phyloP scores from a whole-genome alignment of 2,329 filamentous ascomycete genomes.

The Exophiala sp. region DNA sequence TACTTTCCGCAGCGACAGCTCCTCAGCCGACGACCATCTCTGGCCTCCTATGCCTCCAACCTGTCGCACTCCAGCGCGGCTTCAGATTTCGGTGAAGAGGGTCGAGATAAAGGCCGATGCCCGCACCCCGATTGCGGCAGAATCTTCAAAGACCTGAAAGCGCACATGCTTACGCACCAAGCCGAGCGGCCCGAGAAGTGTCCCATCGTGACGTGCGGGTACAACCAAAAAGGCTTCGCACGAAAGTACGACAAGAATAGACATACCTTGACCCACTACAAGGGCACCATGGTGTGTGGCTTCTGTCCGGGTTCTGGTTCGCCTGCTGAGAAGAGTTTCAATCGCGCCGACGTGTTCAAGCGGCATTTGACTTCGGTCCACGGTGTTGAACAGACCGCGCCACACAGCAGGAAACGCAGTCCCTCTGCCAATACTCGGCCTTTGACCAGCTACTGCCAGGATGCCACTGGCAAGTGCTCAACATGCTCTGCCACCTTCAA shows the following conservation, averaged over 20 bases:
- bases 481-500: slow-evolving; percentile 81
- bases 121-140: slow-evolving; percentile 78
- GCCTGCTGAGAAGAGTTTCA: slow-evolving; percentile 88
- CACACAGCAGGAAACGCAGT: slow-evolving; percentile 79
- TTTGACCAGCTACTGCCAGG: slow-evolving; percentile 63
- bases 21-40: slow-evolving; percentile 43
- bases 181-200: slow-evolving; percentile 89
- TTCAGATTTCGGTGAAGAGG: slow-evolving; percentile 57
- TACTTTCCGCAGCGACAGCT: slow-evolving; percentile 29
- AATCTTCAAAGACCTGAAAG: slow-evolving; percentile 84
- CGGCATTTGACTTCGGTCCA: slow-evolving; percentile 85
- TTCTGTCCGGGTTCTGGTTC: slow-evolving; percentile 89
- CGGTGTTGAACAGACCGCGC: slow-evolving; percentile 84
- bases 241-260: slow-evolving; percentile 96
- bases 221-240: slow-evolving; percentile 86
- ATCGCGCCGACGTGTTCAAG: slow-evolving; percentile 94
- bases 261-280: slow-evolving; percentile 91
- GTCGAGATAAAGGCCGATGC: slow-evolving; percentile 62
- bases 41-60: slow-evolving; percentile 64
- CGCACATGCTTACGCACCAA: slow-evolving; percentile 91
- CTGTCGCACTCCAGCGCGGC: slow-evolving; percentile 54
- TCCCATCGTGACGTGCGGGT: slow-evolving; percentile 85
- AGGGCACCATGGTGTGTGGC: slow-evolving; percentile 93
- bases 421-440: slow-evolving; percentile 54
- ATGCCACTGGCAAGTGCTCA: slow-evolving; percentile 81